Percentiles rank a stretch among this genome's conserved stretches.
Evolutionary conservation across 1,284 basidiomycete genomes (phyloP).

Genomic region (Ganoderma lingzhi): DNA sequence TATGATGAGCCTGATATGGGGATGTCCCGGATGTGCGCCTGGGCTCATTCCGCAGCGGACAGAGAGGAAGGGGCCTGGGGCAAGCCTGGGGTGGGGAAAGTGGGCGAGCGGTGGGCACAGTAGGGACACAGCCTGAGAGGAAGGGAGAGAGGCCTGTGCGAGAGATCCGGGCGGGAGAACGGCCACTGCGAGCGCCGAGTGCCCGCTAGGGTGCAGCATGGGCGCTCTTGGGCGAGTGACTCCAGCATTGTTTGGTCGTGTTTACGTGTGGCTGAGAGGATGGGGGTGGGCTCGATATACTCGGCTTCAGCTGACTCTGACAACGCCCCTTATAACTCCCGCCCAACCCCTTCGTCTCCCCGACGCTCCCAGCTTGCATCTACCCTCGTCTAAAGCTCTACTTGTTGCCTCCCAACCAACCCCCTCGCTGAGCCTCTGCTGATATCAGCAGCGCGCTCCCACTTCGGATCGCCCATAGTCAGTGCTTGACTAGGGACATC

Average conservation of each 20-base stretch:
- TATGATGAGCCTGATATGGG: not conserved
- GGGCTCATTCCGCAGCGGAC: slow-evolving; percentile 4
- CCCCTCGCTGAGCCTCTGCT: slow-evolving; percentile 34
- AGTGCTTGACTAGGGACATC: slow-evolving; percentile 41
- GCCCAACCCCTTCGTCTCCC: slow-evolving; percentile 21
- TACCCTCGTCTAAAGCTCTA: not conserved
- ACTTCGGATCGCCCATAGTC: slow-evolving; percentile 45
- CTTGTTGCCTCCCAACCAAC: slow-evolving; percentile 3
- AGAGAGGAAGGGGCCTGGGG: not conserved
- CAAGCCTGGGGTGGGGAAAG: not conserved
- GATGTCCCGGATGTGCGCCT: not conserved
- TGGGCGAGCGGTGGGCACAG: not conserved
- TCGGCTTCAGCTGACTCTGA: slow-evolving; percentile 34
- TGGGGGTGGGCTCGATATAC: slow-evolving; percentile 28
- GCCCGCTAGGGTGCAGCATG: slow-evolving; percentile 3
- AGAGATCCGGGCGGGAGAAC: slow-evolving; percentile 13
- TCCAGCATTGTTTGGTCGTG: slow-evolving; percentile 34
- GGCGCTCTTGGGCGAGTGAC: slow-evolving; percentile 30
- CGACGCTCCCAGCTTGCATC: slow-evolving; percentile 20
- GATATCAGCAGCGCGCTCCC: slow-evolving; percentile 34
- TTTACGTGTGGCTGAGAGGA: slow-evolving; percentile 36
- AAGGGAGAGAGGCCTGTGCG: slow-evolving; percentile 10
- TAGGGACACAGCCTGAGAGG: slow-evolving; percentile 17
- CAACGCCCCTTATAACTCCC: slow-evolving; percentile 39
- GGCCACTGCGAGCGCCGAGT: not conserved